A percentile compares a stretch with the other conserved stretches of the same genome.
These are phyloP conservation scores for Picea abies DNA, from an alignment of 83 land plant genomes.

Conservation along the genomic window DNA sequence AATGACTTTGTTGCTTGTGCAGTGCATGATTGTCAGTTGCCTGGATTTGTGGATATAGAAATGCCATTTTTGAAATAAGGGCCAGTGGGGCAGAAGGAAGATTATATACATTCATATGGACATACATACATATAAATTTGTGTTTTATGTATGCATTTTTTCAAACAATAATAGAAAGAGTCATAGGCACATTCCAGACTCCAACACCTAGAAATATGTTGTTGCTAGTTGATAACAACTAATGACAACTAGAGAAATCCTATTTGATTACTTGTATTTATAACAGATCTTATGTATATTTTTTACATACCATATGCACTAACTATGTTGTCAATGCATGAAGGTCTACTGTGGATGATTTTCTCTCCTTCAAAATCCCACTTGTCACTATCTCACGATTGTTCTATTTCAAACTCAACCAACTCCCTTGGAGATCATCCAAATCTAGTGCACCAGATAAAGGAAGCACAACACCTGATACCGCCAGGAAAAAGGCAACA, in stretches of 20 bases:
- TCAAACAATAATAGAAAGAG: not conserved
- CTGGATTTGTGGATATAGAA: too few relatives aligned
- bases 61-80: too few relatives aligned
- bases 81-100: too few relatives aligned
- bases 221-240: not conserved
- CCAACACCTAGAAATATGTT: not conserved
- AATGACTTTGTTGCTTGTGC: too few relatives aligned
- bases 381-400: conserved; percentile 70
- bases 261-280: not conserved
- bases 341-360: conserved; percentile 95
- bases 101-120: too few relatives aligned
- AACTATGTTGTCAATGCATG: conserved; percentile 96
- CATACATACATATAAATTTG: too few relatives aligned
- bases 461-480: conserved; percentile 72
- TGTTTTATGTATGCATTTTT: too few relatives aligned
- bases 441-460: conserved; percentile 35
- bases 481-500: conserved; percentile 80
- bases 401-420: conserved; percentile 42
- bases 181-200: not conserved
- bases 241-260: not conserved
- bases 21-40: too few relatives aligned
- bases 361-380: conserved; percentile 99
- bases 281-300: not conserved
- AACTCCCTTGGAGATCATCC: conserved; percentile 31
- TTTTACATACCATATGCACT: conserved; percentile 81